Evolutionary conservation across 805 yeast genomes (phyloP).

Genomic region (Yarrowia sp.): DNA sequence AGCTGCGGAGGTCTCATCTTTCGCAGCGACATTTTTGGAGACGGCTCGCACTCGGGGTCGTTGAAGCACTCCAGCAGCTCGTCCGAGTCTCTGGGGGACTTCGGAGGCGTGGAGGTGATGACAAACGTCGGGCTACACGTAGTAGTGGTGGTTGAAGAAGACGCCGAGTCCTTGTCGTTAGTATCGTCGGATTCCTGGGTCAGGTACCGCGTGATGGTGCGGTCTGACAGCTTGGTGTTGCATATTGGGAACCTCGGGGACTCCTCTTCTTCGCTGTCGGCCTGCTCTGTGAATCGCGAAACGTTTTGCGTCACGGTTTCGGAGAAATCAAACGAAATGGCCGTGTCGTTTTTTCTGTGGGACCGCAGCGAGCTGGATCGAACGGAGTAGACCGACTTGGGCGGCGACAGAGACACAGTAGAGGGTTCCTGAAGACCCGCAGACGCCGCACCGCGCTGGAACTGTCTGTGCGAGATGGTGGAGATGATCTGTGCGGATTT

Average conservation of each 20-base stretch:
- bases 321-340: constrained; percentile 9
- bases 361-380: background rate
- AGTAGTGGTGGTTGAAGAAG: background rate
- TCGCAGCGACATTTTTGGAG: background rate
- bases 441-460: background rate
- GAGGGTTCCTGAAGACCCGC: background rate
- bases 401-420: background rate
- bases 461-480: background rate
- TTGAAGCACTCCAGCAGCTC: background rate
- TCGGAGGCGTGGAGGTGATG: constrained; percentile 1
- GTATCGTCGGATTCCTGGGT: background rate
- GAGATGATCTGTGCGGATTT: background rate
- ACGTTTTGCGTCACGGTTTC: background rate
- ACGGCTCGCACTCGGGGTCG: constrained; percentile 7
- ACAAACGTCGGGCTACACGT: background rate
- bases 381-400: background rate
- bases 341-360: background rate
- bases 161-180: background rate
- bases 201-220: background rate
- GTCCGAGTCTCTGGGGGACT: background rate
- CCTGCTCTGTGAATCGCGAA: background rate
- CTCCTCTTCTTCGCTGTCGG: background rate
- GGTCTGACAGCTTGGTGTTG: background rate
- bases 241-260: background rate
- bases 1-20: constrained; percentile 14